Evolutionary conservation across 1,284 basidiomycete genomes (phyloP).

Genomic region (Ceratobasidium sp.): DNA sequence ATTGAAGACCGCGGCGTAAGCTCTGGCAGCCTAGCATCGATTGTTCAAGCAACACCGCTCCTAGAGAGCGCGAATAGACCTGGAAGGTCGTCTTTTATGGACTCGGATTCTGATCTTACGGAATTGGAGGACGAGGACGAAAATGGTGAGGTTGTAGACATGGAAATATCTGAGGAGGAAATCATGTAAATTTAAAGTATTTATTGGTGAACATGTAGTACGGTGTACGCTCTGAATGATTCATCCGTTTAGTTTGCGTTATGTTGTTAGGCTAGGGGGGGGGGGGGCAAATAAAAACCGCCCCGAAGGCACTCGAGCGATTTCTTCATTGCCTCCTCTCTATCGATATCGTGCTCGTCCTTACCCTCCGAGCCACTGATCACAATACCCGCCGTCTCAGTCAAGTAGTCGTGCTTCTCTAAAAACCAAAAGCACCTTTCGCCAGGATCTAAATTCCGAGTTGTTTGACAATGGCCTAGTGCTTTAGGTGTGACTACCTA

Average conservation of each 20-base stretch:
- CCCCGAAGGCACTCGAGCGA: too few relatives aligned
- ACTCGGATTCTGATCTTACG: slow-evolving; percentile 39
- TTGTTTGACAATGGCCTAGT: too few relatives aligned
- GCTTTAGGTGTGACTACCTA: too few relatives aligned
- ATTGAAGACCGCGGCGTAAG: neutral
- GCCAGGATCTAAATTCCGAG: too few relatives aligned
- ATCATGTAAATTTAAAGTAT: too few relatives aligned
- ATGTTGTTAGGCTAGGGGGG: too few relatives aligned
- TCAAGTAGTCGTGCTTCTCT: too few relatives aligned
- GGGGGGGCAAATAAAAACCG: too few relatives aligned
- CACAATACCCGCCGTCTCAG: slow-evolving; percentile 7
- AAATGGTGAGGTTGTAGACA: neutral
- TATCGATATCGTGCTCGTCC: neutral
- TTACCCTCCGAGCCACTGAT: too few relatives aligned
- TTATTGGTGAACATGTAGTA: neutral
- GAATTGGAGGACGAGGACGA: slow-evolving; percentile 25
- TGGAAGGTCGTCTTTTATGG: slow-evolving; percentile 6
- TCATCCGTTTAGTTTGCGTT: too few relatives aligned
- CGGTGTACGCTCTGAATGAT: too few relatives aligned
- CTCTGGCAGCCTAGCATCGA: neutral
- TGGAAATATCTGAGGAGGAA: neutral
- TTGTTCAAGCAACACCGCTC: neutral
- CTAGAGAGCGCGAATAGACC: neutral
- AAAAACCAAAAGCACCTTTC: too few relatives aligned
- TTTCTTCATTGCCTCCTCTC: neutral